Evolutionary conservation across 208 protist species (phyloP), one percentile per base, ranked within the genome.

Genomic region (Leishmania tarentolae): DNA sequence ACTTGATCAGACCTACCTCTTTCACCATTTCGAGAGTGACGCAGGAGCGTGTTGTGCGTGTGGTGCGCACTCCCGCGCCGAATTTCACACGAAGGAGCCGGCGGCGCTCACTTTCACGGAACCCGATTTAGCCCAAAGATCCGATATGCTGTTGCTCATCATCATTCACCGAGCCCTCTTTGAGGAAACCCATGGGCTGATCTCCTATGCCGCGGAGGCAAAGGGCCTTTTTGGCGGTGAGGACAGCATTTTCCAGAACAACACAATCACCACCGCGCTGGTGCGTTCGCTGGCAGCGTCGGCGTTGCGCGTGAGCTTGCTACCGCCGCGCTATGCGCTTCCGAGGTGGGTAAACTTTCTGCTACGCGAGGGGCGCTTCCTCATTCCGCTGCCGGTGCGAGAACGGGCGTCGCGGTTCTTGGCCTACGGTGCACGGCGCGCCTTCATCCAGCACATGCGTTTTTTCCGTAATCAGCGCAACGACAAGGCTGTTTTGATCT

Each of bases 311-410:
- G 91, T 98, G 37, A 88, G 87, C 70, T 46, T 96, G 75, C 85
- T 98, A 44, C 95, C 95, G 13, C 85, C 88, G 31, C 65, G 85
- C 31, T 91, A 94, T 78, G 93, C 95, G 9, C 78, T 98, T 42
- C 95, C 95, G 7, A 88, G 91, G 0, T 98, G 95, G 95, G 86
- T 92, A 31, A 83, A 92, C 72, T 98, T 96, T 75, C 78, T 97
- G 15, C 84, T 98, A 50, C 85, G 77, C 17, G 84, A 96, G 70
- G 95, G 88, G 17, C 85, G 82, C 35, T 97, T 97, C 78, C 87
- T 98, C 57, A 53, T 96, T 21, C 93, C 91, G 7, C 75, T 83
- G 17, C 52, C 82, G 35, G 87, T 92, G 37, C 89, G 95, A 8
- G 89, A 92, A 69, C 84, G 81, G 19, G 80, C 95, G 74, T 87